phyloP scores from a whole-genome alignment of 306 rosid genomes.

The Fragaria nilgerrensis region DNA sequence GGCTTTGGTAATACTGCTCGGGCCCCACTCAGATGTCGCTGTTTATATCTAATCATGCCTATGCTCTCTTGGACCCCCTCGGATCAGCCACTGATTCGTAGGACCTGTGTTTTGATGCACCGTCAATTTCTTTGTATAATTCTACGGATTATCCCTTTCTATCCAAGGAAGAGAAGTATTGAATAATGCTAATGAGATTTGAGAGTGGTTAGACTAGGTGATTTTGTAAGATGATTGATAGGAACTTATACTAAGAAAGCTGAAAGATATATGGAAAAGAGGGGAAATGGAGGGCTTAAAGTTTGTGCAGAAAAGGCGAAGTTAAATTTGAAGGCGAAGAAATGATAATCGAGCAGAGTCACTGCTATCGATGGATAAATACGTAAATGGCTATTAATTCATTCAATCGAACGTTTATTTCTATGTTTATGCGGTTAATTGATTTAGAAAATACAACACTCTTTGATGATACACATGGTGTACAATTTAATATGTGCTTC shows the following conservation, averaged over 20 bases:
- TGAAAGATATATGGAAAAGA: neutral
- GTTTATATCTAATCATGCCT: conserved; percentile 23
- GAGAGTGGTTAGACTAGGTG: neutral
- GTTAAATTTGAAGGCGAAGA: neutral
- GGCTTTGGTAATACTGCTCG: conserved; percentile 33
- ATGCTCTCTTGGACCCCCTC: neutral
- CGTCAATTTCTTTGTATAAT: neutral
- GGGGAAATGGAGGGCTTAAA: neutral
- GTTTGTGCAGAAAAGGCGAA: neutral
- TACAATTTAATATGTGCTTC: neutral
- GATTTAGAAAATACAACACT: too few species aligned
- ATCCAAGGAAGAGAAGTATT: neutral
- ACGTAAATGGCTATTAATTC: too few species aligned
- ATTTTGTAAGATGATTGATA: neutral
- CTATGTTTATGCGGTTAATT: too few species aligned
- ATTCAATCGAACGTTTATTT: too few species aligned
- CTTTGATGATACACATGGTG: too few species aligned
- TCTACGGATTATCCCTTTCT: neutral
- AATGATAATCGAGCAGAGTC: too few species aligned
- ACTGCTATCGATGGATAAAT: too few species aligned
- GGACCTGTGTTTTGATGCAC: neutral
- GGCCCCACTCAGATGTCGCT: conserved; percentile 38
- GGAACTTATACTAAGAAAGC: neutral
- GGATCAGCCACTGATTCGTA: conserved; percentile 14
- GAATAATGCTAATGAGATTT: neutral